A percentile compares a stretch with the other conserved stretches of the same genome.
Evolutionary conservation across 75 land plant species (phyloP).

Genomic region (Gnetum montanum): DNA sequence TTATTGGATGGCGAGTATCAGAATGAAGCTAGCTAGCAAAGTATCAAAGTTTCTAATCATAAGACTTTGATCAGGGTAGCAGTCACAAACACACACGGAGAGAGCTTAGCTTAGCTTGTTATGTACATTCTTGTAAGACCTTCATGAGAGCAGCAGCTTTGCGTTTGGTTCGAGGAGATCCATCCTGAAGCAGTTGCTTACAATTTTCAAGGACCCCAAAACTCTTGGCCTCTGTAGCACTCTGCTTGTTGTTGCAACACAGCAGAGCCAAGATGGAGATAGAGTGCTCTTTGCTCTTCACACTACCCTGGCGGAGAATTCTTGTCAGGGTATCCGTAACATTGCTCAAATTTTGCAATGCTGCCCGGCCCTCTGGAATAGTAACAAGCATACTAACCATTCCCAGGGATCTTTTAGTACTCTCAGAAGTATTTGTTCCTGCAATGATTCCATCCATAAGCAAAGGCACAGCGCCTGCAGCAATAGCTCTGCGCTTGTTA

Average conservation of each 20-base stretch:
- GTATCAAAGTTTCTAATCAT: too few relatives aligned
- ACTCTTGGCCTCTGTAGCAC: constrained; percentile 19
- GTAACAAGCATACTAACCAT: constrained; percentile 53
- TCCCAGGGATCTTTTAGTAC: constrained; percentile 47
- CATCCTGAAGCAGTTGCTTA: constrained; percentile 35
- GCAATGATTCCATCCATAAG: constrained; percentile 23
- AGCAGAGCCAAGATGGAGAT: constrained; percentile 36
- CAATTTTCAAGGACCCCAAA: constrained; percentile 51
- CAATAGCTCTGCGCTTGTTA: constrained; percentile 54
- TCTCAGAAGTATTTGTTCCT: constrained; percentile 20
- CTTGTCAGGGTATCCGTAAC: constrained; percentile 29
- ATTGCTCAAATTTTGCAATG: constrained; percentile 20
- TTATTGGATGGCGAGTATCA: too few relatives aligned
- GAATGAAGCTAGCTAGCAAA: too few relatives aligned
- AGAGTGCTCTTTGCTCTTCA: constrained; percentile 38
- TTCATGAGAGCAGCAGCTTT: constrained; percentile 45
- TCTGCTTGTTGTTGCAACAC: constrained; percentile 26
- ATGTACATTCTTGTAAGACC: constrained; percentile 14
- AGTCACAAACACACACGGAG: too few relatives aligned
- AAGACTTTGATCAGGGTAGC: too few relatives aligned
- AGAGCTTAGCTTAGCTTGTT: too few relatives aligned
- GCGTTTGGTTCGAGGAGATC: constrained; percentile 43
- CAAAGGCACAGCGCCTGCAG: constrained; percentile 48
- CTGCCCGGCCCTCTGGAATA: constrained; percentile 46
- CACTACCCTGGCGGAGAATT: constrained; percentile 32